Base-by-base conservation (phyloP, 352 stramenopile genomes). In the Phytopythium delawarense region DNA sequence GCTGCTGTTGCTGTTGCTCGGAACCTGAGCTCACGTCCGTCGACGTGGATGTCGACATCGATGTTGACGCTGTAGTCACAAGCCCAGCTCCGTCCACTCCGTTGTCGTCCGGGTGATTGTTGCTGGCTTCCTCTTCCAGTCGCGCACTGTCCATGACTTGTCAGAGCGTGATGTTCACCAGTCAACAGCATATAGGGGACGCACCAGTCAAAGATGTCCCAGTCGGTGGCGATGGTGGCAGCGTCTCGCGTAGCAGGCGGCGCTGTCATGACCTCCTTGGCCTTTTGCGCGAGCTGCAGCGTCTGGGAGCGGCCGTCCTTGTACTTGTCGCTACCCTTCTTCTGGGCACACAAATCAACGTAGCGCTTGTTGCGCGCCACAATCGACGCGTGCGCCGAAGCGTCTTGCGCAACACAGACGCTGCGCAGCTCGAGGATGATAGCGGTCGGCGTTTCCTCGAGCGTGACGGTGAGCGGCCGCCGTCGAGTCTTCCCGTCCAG, bases 161-260 rank as follows among this genome's bases (percentile, higher is more conserved):
- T 58, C 9, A 50, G 34, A 30, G 4, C 15, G 4, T 7, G 16
- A 7, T 9, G 34, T 45, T 21, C n/a, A n/a, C 6, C 8, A 18
- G 21, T 23, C 2, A 56, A 21, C 23, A 45, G n/a, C 40, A 12
- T 16, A 40, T 25, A 42, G 51, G 18, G 28, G 11, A 51, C 68
- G 55, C 56, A 76, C 61, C 75, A 88, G 66, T 96, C 88, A 48
- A 84, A 94, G 58, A 96, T 96, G 63, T 95, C 88, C 87, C 87
- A 96, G 58, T 90, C 75, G 1, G 87, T 95, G 2, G 85, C 85
- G 44, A 80, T 74, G 61, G 79, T 89, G 12, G 86, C 78, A 32
- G 71, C 82, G 68, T 92, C 81, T 23, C 78, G 72, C 37, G 86
- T 94, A n/a, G 81, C 76, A 2, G 86, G 83, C 0, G 88, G 87